Percentiles rank a stretch among this genome's conserved stretches.
Conservation (phyloP, 768 basidiomycete genomes). For the Mycena chlorophos region DNA sequence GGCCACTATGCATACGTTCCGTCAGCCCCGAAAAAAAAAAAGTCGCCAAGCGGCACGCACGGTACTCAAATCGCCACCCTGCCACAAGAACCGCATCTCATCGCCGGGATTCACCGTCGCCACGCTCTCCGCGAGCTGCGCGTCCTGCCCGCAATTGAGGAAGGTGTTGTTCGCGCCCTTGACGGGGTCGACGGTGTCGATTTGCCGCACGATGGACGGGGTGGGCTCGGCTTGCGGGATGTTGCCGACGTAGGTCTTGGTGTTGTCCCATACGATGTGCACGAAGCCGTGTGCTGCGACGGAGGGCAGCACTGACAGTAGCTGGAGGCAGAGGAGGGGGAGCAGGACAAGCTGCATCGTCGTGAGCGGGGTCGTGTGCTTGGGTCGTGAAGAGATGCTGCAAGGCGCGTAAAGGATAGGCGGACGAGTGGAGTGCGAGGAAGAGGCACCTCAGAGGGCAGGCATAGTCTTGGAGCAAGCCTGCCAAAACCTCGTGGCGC, state of each 20-base stretch:
- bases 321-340: slow-evolving; percentile 33
- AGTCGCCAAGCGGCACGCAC: slow-evolving; percentile 11
- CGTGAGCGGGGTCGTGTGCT: slow-evolving; percentile 4
- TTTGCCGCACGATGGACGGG: slow-evolving; percentile 42
- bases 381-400: neutral
- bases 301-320: slow-evolving; percentile 37
- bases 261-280: slow-evolving; percentile 38
- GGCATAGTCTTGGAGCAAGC: slow-evolving; percentile 11
- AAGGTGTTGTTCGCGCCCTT: slow-evolving; percentile 57
- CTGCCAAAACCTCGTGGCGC: slow-evolving; percentile 16
- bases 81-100: slow-evolving; percentile 56
- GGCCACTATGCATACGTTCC: slow-evolving; percentile 15
- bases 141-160: slow-evolving; percentile 61
- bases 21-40: neutral
- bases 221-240: slow-evolving; percentile 28
- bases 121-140: slow-evolving; percentile 49
- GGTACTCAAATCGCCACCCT: slow-evolving; percentile 35
- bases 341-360: slow-evolving; percentile 33
- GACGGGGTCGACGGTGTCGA: slow-evolving; percentile 39
- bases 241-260: slow-evolving; percentile 40
- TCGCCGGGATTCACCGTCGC: slow-evolving; percentile 63
- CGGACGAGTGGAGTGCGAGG: slow-evolving; percentile 12
- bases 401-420: slow-evolving; percentile 9
- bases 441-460: slow-evolving; percentile 1
- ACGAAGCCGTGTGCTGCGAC: slow-evolving; percentile 51